These are phyloP conservation scores for Mikania micrantha DNA, from an alignment of 129 eudicot species.

Conservation along the genomic window DNA sequence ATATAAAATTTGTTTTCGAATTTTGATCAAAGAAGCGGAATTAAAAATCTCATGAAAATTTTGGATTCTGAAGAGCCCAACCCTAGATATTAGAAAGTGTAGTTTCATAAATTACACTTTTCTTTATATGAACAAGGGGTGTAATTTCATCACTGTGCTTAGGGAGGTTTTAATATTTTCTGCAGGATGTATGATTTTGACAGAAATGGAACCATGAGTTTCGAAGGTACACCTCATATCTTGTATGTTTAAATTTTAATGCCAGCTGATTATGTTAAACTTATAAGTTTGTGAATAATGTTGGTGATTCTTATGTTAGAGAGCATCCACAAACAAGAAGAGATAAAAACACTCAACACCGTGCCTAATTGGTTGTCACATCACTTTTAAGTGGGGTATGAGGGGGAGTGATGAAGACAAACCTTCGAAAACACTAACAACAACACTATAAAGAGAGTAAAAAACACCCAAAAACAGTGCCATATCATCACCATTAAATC, in stretches of 20 bases:
- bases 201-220: conserved; percentile 91
- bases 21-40: conserved; percentile 11
- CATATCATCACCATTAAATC: too few species aligned
- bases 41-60: background rate
- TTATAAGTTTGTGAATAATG: background rate
- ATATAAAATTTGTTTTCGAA: too few species aligned
- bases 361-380: too few species aligned
- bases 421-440: too few species aligned
- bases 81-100: background rate
- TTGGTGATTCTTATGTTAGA: background rate
- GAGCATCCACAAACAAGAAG: too few species aligned
- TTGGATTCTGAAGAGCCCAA: background rate
- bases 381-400: too few species aligned
- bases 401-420: too few species aligned
- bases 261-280: background rate
- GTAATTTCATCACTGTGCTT: background rate
- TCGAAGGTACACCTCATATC: conserved; percentile 44
- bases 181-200: conserved; percentile 92
- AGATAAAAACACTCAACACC: too few species aligned
- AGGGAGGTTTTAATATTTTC: background rate
- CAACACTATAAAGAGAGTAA: too few species aligned
- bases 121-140: too few species aligned
- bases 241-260: background rate
- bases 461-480: too few species aligned
- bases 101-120: background rate